These are phyloP conservation scores for Cryptococcus depauperatus DNA, from an alignment of 1,284 basidiomycete species.

Conservation along the genomic window DNA sequence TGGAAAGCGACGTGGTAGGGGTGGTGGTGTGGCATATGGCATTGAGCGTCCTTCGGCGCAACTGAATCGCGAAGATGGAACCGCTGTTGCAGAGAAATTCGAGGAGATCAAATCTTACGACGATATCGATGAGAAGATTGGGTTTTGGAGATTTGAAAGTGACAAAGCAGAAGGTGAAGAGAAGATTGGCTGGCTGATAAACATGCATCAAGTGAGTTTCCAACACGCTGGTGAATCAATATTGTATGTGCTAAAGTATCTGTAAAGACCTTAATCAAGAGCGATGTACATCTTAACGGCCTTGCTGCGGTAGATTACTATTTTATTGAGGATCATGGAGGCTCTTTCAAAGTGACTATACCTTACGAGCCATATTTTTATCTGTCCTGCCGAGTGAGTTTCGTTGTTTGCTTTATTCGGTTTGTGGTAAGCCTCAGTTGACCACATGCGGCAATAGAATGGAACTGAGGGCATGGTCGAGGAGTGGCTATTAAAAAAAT, in stretches of 20 bases:
- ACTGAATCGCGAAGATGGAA: slow-evolving; percentile 64
- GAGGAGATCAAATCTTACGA: slow-evolving; percentile 67
- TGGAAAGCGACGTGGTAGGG: slow-evolving; percentile 22
- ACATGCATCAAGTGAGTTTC: slow-evolving; percentile 85
- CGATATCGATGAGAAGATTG: slow-evolving; percentile 87
- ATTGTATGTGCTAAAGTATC: no score
- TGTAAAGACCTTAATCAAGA: slow-evolving; percentile 83
- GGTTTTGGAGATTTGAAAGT: slow-evolving; percentile 67
- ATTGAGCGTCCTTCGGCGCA: slow-evolving; percentile 48
- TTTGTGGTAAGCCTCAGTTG: not conserved
- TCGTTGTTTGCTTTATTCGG: not conserved
- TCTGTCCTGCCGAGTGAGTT: slow-evolving; percentile 74
- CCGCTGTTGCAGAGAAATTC: slow-evolving; percentile 69
- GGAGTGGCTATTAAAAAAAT: slow-evolving; percentile 91
- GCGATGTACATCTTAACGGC: slow-evolving; percentile 68
- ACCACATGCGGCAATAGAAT: slow-evolving; percentile 49
- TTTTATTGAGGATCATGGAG: slow-evolving; percentile 94
- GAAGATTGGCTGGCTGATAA: slow-evolving; percentile 88
- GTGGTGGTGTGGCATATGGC: slow-evolving; percentile 24
- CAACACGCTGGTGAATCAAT: not conserved
- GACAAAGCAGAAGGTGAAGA: slow-evolving; percentile 53
- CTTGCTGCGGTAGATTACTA: slow-evolving; percentile 92
- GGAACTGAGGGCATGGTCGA: slow-evolving; percentile 87
- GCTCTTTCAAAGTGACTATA: slow-evolving; percentile 90
- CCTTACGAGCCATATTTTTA: slow-evolving; percentile 92